These are phyloP conservation scores for Adiantum capillusveneris DNA, from an alignment of 75 land plant genomes.

Conservation along the genomic window DNA sequence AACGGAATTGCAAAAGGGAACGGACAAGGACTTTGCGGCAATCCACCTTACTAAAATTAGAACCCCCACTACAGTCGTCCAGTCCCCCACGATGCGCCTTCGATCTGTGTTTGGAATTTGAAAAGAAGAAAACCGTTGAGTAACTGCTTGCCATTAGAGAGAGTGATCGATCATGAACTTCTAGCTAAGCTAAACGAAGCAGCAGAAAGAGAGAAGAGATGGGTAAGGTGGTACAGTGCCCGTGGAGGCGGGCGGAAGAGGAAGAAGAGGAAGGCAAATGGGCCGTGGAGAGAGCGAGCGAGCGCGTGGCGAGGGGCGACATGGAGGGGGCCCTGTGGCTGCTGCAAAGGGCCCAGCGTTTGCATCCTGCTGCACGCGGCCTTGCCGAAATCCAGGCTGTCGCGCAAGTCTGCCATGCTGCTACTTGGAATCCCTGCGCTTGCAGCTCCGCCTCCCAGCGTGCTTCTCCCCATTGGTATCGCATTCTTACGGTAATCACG, in stretches of 20 bases:
- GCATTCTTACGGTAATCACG: conserved; percentile 9
- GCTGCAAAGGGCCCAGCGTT: background rate
- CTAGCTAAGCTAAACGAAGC: too few relatives aligned
- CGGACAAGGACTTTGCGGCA: too few relatives aligned
- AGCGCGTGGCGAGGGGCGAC: conserved; percentile 1
- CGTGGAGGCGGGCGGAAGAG: background rate
- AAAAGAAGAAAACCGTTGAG: too few relatives aligned
- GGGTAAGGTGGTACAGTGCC: background rate
- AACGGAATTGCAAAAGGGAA: too few relatives aligned
- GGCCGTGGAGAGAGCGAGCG: conserved; percentile 15
- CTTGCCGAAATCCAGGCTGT: conserved; percentile 16
- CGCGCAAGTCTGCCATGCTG: conserved; percentile 14
- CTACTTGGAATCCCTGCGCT: conserved; percentile 7
- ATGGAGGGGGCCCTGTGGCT: conserved; percentile 12
- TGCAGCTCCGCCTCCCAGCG: conserved; percentile 8
- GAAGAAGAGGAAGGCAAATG: background rate
- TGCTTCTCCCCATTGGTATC: conserved; percentile 16
- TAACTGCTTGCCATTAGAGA: too few relatives aligned
- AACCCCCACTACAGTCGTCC: too few relatives aligned
- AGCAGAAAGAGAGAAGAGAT: too few relatives aligned
- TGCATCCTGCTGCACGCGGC: conserved; percentile 8
- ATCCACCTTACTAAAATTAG: too few relatives aligned
- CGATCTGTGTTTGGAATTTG: too few relatives aligned
- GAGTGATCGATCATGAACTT: too few relatives aligned
- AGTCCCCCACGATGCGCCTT: too few relatives aligned